A percentile compares a stretch with the other conserved stretches of the same genome.
Evolutionary conservation across 148 eudicot species (phyloP).

Genomic region (Cornus kousa): DNA sequence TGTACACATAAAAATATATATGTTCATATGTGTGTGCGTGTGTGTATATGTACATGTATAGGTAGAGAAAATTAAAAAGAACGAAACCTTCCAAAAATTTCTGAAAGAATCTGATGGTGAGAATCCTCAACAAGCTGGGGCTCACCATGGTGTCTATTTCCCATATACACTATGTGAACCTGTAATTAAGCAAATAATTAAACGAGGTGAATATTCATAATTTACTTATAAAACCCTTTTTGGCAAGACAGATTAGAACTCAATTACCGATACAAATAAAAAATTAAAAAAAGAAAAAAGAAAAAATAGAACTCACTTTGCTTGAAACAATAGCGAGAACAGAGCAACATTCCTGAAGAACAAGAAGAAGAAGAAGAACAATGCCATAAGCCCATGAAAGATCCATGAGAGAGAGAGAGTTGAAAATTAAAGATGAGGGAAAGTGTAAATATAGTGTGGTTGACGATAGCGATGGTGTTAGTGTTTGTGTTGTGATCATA

Average conservation of each 20-base stretch:
- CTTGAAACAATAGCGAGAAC: conserved; percentile 16
- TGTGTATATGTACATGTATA: background rate
- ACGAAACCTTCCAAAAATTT: conserved; percentile 31
- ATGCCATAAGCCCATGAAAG: background rate
- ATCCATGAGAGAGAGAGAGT: conserved; percentile 10
- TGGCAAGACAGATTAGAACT: conserved; percentile 2
- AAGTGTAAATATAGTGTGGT: background rate
- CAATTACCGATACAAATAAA: background rate
- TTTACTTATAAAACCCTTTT: conserved; percentile 1
- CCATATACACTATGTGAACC: conserved; percentile 40
- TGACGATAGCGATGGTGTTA: background rate
- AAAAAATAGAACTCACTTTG: conserved; percentile 16
- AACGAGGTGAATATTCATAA: background rate
- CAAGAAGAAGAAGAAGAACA: background rate
- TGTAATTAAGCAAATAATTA: conserved; percentile 1
- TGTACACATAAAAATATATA: background rate
- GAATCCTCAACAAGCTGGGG: conserved; percentile 23
- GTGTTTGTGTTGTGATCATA: background rate
- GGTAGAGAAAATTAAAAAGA: background rate
- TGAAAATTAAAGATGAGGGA: conserved; percentile 1
- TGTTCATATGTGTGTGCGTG: background rate
- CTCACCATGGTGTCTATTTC: conserved; percentile 17
- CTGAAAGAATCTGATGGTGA: conserved; percentile 36
- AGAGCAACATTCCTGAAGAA: conserved; percentile 10
- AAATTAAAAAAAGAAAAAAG: too few relatives aligned